Evolutionary conservation across 495 filamentous ascomycete genomes (phyloP), one percentile per base, ranked within the genome.

Genomic region (Penicillium desertorum): DNA sequence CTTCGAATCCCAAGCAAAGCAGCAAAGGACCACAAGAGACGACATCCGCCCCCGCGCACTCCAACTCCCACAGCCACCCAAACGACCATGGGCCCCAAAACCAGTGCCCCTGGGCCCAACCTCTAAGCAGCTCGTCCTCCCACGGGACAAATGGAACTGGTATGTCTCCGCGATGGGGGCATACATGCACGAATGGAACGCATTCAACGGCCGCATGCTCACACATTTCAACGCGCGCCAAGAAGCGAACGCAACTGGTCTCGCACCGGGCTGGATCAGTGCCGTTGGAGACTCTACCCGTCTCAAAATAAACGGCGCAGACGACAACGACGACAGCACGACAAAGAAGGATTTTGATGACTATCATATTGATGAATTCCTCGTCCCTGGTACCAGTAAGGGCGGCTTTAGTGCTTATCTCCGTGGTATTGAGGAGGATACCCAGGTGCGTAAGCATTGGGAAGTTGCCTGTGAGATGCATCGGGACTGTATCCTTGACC

Each of bases 111-210:
- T 52, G 11, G 46, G 44, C 20, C 51, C 59, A 16, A 71, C 70
- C 7, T 67, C 74, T 0, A 54, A 64, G 7, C 60, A 69, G n/a
- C 27, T 58, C 17, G 67, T 65, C 7, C 65, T 78, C 0, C 72
- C 74, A 4, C 71, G 72, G 5, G 60, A 74, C 0, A 75, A 79
- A 12, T 90, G 84, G 80, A 69, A 75, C 17, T 75, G 71, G 8
- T 94, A 92, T 65, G 74, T 84, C 3, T 68, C 70, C 1, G 74
- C 80, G 11, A 90, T 95, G 76, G 69, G 78, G 16, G 60, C 64
- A 2, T 96, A 96, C 71, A 79, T 92, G 71, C 67, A 66, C n/a
- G 80, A 82, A 20, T 96, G 86, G 85, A 80, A 83, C 50, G 62
- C 52, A 0, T 94, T 86, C 70, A 86, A 88, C 61, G 72, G 71